Evolutionary conservation across 148 eudicot species (phyloP).

Genomic region (Nyssa sinensis): DNA sequence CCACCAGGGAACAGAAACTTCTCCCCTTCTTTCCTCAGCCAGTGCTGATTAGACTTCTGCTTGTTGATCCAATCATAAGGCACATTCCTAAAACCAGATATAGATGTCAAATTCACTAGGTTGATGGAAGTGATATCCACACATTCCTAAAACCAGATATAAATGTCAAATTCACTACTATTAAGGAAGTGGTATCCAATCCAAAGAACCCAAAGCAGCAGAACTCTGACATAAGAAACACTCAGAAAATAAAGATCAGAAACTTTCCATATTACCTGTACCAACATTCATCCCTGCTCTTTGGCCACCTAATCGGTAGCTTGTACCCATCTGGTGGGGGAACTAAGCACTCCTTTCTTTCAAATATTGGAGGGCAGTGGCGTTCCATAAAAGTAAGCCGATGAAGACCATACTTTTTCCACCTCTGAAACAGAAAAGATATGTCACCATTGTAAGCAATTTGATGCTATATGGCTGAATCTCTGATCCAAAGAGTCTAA

Average conservation of each 20-base stretch:
- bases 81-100: constrained; percentile 65
- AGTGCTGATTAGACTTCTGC: constrained; percentile 89
- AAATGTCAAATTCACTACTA: background rate
- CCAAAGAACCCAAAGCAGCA: background rate
- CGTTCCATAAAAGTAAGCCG: constrained; percentile 86
- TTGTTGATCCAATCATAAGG: constrained; percentile 96
- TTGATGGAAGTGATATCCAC: no score
- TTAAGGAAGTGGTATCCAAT: background rate
- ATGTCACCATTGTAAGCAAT: background rate
- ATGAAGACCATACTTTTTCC: constrained; percentile 74
- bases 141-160: background rate
- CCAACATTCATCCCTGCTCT: constrained; percentile 92
- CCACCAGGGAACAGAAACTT: constrained; percentile 96
- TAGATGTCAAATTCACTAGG: no score
- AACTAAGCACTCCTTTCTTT: constrained; percentile 79
- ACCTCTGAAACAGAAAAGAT: constrained; percentile 49
- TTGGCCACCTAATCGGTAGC: constrained; percentile 89
- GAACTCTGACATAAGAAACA: background rate
- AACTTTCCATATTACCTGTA: constrained; percentile 56
- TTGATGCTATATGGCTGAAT: background rate
- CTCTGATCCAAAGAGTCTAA: background rate
- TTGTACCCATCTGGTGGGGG: constrained; percentile 98
- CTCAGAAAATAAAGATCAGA: background rate
- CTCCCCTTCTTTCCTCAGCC: constrained; percentile 95
- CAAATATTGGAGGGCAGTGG: constrained; percentile 84